Evolutionary conservation across 352 stramenopile species (phyloP), one percentile per base, ranked within the genome.

Genomic region (Globisporangium canariense): DNA sequence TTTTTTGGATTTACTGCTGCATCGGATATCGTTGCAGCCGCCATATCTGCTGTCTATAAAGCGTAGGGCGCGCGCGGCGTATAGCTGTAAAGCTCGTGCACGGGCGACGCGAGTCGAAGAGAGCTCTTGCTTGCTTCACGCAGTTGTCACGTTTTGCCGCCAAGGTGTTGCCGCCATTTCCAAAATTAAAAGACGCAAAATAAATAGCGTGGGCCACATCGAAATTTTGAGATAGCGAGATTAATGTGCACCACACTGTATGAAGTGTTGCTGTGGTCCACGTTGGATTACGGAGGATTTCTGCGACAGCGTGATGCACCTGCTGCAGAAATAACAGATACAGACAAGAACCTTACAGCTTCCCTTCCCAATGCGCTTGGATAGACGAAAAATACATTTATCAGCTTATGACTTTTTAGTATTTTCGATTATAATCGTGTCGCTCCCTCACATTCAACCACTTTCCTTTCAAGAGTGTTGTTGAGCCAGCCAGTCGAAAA

Each of bases 401-500:
- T 47, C 0, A 6, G 16, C 41, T 20, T 10, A 47, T 20, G 14
- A 1, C 0, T 20, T 20, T 47, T 10, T 3, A 20, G 20, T 11
- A 11, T 3, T 36, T 32, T 30, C 47, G 20, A 40, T 16, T 40
- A 9, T 20, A 13, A 40, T 5, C 5, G 14, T 40, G 3, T 25
- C 13, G 18, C 40, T 56, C 14, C 25, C 47, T 53, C 47, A 53
- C 41, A 47, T 47, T 53, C 47, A 28, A 55, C 25, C 49, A 4
- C 13, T 38, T 57, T 30, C 30, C 28, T 57, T 57, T 14, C 28
- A 56, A 14, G 25, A 14, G 25, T 20, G 7, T 51, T 54, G 49
- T 56, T 56, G 25, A 56, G n/a, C 56, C 56, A 53, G 56, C 41
- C 56, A 62, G 56, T 62, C 56, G 56, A 62, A 62, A 53, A 61